These are phyloP conservation scores for Vitis hybrid DNA, from an alignment of 177 flowering plant species.

Conservation along the genomic window DNA sequence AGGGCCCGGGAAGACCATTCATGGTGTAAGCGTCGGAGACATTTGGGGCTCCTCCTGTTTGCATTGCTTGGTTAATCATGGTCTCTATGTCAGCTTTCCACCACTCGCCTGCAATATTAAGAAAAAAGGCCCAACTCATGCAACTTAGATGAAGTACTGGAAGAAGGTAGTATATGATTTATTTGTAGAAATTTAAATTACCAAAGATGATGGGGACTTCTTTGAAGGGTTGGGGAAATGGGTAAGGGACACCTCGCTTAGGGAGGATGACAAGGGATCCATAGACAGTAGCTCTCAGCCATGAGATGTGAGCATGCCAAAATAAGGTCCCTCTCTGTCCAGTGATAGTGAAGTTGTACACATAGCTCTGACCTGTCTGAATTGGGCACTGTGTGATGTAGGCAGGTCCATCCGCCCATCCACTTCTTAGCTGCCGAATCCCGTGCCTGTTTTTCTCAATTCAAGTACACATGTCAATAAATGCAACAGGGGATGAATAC, in stretches of 20 bases:
- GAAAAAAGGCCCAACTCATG: not conserved
- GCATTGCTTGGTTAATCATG: conserved; percentile 35
- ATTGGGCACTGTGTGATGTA: conserved; percentile 79
- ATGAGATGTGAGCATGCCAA: conserved; percentile 77
- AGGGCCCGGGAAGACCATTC: conserved; percentile 45
- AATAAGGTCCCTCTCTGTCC: conserved; percentile 74
- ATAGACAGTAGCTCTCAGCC: conserved; percentile 64
- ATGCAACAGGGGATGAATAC: not conserved
- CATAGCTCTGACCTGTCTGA: conserved; percentile 58
- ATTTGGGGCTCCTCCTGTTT: conserved; percentile 44
- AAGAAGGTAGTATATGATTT: not conserved
- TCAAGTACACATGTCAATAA: not conserved
- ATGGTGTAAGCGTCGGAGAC: conserved; percentile 44
- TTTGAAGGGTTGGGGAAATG: conserved; percentile 27
- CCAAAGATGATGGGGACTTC: conserved; percentile 41
- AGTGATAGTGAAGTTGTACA: conserved; percentile 62
- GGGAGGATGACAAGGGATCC: conserved; percentile 40
- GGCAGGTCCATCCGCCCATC: conserved; percentile 80
- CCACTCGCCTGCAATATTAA: conserved; percentile 42
- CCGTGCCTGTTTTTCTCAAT: conserved; percentile 60
- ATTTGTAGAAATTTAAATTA: not conserved
- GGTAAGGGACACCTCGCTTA: conserved; percentile 21
- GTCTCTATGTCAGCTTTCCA: conserved; percentile 43
- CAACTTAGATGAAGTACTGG: not conserved
- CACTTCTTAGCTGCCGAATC: conserved; percentile 49